A percentile compares a stretch with the other conserved stretches of the same genome.
phyloP scores from a whole-genome alignment of 2,329 filamentous ascomycete genomes.

The Aspergillus sp. region DNA sequence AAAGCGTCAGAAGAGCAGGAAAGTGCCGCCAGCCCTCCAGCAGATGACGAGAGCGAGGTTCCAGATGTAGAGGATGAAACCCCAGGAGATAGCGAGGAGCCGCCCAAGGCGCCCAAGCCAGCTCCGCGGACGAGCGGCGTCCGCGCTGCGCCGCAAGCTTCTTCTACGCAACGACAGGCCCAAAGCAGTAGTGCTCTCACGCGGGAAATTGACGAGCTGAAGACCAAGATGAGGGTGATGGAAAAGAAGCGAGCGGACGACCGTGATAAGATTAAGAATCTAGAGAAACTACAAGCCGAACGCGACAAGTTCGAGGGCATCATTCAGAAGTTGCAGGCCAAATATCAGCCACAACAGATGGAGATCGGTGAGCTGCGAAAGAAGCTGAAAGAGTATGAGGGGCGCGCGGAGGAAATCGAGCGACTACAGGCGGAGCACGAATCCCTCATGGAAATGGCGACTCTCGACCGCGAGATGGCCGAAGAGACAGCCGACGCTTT shows the following conservation, averaged over 20 bases:
- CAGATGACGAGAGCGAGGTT: constrained; percentile 29
- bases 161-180: constrained; percentile 41
- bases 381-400: constrained; percentile 72
- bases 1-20: constrained; percentile 27
- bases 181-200: constrained; percentile 50
- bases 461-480: constrained; percentile 91
- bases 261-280: constrained; percentile 73
- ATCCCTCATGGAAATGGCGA: constrained; percentile 77
- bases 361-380: constrained; percentile 75
- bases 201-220: constrained; percentile 79
- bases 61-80: constrained; percentile 22
- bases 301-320: constrained; percentile 64
- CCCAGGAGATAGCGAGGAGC: constrained; percentile 17
- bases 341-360: constrained; percentile 79
- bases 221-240: constrained; percentile 80
- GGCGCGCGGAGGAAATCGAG: constrained; percentile 67
- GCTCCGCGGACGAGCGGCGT: constrained; percentile 22
- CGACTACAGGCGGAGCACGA: constrained; percentile 80
- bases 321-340: constrained; percentile 85
- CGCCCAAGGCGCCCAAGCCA: constrained; percentile 21
- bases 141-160: constrained; percentile 27
- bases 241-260: constrained; percentile 86
- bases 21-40: constrained; percentile 23
- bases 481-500: constrained; percentile 84
- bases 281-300: constrained; percentile 69